Percentiles rank a stretch among this genome's conserved stretches.
phyloP scores from a whole-genome alignment of 176 grass and related monocot genomes.

The Phragmites australis region DNA sequence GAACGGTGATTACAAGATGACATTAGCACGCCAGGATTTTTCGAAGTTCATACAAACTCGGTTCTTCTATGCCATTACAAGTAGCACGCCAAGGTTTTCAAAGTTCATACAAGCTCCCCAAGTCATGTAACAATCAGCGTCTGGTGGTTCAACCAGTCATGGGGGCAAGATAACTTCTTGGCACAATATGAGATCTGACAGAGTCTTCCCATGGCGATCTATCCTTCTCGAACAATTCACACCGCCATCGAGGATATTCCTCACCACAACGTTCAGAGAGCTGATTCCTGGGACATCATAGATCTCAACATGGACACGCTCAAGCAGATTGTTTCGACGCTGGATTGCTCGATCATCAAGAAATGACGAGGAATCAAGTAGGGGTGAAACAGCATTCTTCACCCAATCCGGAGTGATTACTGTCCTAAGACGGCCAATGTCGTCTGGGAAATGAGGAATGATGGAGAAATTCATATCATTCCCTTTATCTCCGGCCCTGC shows the following conservation, averaged over 20 bases:
- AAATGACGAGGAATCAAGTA: constrained; percentile 58
- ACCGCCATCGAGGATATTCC: constrained; percentile 85
- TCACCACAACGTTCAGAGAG: constrained; percentile 77
- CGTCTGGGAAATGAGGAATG: constrained; percentile 68
- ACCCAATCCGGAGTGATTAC: constrained; percentile 74
- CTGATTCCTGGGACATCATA: constrained; percentile 72
- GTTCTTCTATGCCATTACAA: too few relatives aligned
- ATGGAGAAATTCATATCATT: constrained; percentile 90
- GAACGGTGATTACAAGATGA: too few relatives aligned
- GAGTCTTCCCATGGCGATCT: constrained; percentile 84
- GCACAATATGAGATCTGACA: constrained; percentile 83
- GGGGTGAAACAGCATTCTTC: constrained; percentile 61
- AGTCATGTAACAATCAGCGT: background rate
- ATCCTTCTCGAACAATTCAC: constrained; percentile 95
- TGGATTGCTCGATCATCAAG: constrained; percentile 19
- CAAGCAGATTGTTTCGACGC: constrained; percentile 32
- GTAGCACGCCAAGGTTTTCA: background rate
- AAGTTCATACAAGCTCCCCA: background rate
- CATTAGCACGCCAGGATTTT: too few relatives aligned
- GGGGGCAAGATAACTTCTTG: constrained; percentile 56
- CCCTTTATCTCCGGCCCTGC: constrained; percentile 81
- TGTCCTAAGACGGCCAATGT: constrained; percentile 56
- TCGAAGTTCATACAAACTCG: too few relatives aligned
- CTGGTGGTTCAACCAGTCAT: background rate
- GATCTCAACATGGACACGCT: constrained; percentile 68